Base-by-base conservation (phyloP, 495 filamentous ascomycete species). In the Daldinia decipiens region DNA sequence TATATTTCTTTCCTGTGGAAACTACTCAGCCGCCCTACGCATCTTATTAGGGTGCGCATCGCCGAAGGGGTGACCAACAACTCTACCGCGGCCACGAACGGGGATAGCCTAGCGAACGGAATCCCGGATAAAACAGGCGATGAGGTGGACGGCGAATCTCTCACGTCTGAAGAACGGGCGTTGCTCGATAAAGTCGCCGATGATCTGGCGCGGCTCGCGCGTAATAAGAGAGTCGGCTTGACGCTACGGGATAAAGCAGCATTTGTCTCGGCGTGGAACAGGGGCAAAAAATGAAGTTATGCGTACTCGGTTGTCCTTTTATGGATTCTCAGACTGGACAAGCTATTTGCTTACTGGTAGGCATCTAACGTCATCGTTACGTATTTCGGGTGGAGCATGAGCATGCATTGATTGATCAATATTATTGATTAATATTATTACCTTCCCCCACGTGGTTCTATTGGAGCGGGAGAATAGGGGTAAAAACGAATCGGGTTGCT, bases 201-300 rank as follows among this genome's bases (percentile, higher is more conserved):
- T 45, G 89, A 93, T 13, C 80, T 99, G 54, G 95, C 96, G n/a
- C 82, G 95, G 38, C 78, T 99, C 64, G 94, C 93, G 1, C 85
- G 95, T 65, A 93, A 93, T n/a, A 97, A 95, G 85, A 84, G 96
- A 39, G 92, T 99, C 15, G 93, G 89, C 0, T 77, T 99, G 76
- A 92, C 92, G 1, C 82, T 96, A 64, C 80, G 79, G 74, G 94
- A 97, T 43, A 99, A 99, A 83, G 81, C 84, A 62, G 88, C 86
- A 13, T 98, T 98, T 81, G 86, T 96, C 7, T 80, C 87, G 47
- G 86, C 86, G 57, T 94, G 81, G 81, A 71, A 67, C 6, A 76
- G 78, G 59, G 52, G 70, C 15, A 64, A 65, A 69, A 76, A 75
- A 68, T 75, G 55, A 70, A 51, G 36, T 40, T 21, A 36, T 24